These are phyloP conservation scores for Parachaetomium inaequale DNA, from an alignment of 495 filamentous ascomycete species.

Conservation along the genomic window DNA sequence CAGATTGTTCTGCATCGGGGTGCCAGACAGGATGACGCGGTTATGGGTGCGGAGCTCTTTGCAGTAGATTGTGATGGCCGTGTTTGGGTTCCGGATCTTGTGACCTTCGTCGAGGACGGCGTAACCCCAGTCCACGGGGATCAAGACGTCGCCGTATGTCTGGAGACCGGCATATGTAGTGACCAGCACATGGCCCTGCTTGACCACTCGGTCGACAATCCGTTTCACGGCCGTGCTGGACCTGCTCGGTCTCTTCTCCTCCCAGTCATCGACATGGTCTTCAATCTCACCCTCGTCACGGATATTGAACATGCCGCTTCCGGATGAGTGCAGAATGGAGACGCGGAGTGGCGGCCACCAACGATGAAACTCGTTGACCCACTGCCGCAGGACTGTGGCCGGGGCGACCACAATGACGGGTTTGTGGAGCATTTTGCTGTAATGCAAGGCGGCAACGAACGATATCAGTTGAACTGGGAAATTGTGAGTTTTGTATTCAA, in stretches of 20 bases:
- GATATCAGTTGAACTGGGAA: constrained; percentile 77
- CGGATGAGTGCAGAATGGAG: constrained; percentile 89
- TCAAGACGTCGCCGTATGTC: constrained; percentile 73
- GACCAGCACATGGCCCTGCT: constrained; percentile 85
- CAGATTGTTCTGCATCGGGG: constrained; percentile 97
- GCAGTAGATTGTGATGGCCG: constrained; percentile 84
- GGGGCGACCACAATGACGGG: constrained; percentile 88
- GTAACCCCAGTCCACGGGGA: constrained; percentile 83
- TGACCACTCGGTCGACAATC: constrained; percentile 77
- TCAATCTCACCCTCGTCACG: constrained; percentile 67
- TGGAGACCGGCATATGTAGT: constrained; percentile 94
- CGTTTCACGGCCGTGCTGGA: constrained; percentile 62
- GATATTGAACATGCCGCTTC: constrained; percentile 90
- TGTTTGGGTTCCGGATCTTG: constrained; percentile 94
- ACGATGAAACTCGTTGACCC: constrained; percentile 95
- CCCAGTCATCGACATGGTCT: constrained; percentile 53
- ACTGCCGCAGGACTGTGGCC: constrained; percentile 90
- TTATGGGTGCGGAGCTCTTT: constrained; percentile 86
- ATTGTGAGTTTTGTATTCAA: background rate
- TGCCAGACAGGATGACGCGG: constrained; percentile 89
- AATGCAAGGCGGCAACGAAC: constrained; percentile 84
- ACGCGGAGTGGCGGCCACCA: constrained; percentile 98
- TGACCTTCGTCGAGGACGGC: constrained; percentile 96
- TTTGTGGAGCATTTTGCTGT: constrained; percentile 76
- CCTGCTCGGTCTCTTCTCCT: constrained; percentile 38